Percentiles rank a stretch among this genome's conserved stretches.
Conservation (phyloP, 345 rosid species). For the Salix exigua region DNA sequence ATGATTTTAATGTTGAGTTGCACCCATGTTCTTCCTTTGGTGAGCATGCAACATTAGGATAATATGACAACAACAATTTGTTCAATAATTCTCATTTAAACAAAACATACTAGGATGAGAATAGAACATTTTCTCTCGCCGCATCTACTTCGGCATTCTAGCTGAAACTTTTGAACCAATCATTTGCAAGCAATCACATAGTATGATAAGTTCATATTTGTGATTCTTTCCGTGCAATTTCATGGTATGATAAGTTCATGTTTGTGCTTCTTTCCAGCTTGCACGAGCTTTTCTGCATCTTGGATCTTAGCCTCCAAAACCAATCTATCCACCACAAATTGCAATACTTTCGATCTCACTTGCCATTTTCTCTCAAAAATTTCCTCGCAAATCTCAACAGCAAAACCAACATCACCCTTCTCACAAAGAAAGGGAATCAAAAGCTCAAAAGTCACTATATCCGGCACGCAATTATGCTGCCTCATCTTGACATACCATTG, state of each 20-base stretch:
- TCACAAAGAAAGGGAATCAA: constrained; percentile 47
- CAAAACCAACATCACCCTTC: constrained; percentile 51
- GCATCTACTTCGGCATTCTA: neutral
- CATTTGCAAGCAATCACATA: constrained; percentile 29
- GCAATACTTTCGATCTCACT: constrained; percentile 38
- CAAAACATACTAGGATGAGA: neutral
- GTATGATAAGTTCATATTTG: constrained; percentile 20
- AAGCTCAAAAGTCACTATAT: constrained; percentile 29
- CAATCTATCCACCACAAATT: constrained; percentile 51
- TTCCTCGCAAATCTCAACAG: constrained; percentile 44
- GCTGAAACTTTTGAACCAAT: neutral
- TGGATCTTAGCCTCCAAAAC: constrained; percentile 41
- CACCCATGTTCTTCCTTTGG: neutral
- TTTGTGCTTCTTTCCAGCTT: constrained; percentile 44
- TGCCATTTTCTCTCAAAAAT: constrained; percentile 23
- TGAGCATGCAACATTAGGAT: no score
- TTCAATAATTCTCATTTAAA: no score
- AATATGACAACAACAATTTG: no score
- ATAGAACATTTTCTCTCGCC: neutral
- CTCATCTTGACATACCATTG: constrained; percentile 46
- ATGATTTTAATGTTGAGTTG: neutral
- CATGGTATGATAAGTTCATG: constrained; percentile 23
- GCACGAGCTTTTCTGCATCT: constrained; percentile 55
- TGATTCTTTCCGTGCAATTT: constrained; percentile 35
- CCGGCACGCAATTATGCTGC: constrained; percentile 31